A percentile compares a stretch with the other conserved stretches of the same genome.
These are phyloP conservation scores for Capsella rubella DNA, from an alignment of 441 rosid genomes.

Conservation along the genomic window DNA sequence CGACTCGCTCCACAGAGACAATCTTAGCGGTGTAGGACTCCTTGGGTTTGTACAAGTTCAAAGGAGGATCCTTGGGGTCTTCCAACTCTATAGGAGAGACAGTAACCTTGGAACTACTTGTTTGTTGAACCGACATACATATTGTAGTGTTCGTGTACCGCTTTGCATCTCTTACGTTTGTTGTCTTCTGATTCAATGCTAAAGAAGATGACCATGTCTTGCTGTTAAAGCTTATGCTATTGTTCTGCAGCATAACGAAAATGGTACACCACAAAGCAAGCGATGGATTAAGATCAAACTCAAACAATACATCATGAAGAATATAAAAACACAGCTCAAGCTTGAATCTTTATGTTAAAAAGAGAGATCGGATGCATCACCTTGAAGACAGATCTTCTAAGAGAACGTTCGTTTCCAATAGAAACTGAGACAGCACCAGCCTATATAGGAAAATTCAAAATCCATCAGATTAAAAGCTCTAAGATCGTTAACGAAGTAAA, in stretches of 20 bases:
- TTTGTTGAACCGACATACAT: slow-evolving; percentile 89
- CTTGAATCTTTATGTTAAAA: not conserved
- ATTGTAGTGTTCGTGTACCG: slow-evolving; percentile 38
- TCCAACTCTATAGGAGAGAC: slow-evolving; percentile 81
- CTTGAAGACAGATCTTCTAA: slow-evolving; percentile 60
- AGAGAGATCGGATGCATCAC: slow-evolving; percentile 40
- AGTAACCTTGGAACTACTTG: slow-evolving; percentile 71
- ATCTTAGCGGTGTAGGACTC: slow-evolving; percentile 89
- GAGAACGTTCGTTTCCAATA: slow-evolving; percentile 53
- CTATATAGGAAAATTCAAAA: slow-evolving; percentile 17
- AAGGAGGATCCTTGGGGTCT: slow-evolving; percentile 75
- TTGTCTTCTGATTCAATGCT: slow-evolving; percentile 55
- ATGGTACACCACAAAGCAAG: slow-evolving; percentile 1
- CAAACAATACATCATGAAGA: not conserved
- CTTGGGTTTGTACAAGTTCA: slow-evolving; percentile 83
- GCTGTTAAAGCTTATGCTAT: slow-evolving; percentile 57
- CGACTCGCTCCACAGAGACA: slow-evolving; percentile 91
- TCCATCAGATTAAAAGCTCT: not conserved
- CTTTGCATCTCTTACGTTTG: slow-evolving; percentile 44
- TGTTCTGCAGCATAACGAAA: slow-evolving; percentile 53
- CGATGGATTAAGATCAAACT: slow-evolving; percentile 32
- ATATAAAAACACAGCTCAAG: not conserved
- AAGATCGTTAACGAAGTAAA: not conserved
- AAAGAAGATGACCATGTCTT: slow-evolving; percentile 65
- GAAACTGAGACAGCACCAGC: slow-evolving; percentile 53